Conservation (phyloP, 495 filamentous ascomycete genomes). For the Chlorociboria aeruginascens region DNA sequence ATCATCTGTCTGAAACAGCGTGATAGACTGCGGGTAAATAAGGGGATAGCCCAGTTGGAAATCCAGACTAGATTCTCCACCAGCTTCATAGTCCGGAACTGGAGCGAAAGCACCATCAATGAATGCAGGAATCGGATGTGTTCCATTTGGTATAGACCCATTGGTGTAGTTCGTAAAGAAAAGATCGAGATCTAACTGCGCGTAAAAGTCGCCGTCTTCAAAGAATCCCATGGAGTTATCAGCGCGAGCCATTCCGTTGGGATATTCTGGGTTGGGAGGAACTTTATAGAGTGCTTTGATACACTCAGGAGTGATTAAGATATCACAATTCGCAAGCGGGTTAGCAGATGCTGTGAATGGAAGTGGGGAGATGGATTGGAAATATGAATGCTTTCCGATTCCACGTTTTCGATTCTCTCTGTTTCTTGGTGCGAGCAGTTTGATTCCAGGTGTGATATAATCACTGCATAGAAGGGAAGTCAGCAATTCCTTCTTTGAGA, state of each 20-base stretch:
- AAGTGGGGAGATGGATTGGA: background rate
- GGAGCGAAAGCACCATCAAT: conserved; percentile 11
- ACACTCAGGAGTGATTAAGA: conserved; percentile 7
- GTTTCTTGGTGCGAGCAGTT: conserved; percentile 9
- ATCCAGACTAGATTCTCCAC: conserved; percentile 13
- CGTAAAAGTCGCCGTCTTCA: conserved; percentile 23
- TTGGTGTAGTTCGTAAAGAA: conserved; percentile 43
- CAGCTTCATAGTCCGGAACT: background rate
- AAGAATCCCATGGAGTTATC: conserved; percentile 24
- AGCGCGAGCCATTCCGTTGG: conserved; percentile 6
- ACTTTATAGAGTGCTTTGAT: conserved; percentile 18
- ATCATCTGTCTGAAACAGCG: conserved; percentile 11
- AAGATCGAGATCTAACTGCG: conserved; percentile 42
- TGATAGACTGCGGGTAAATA: conserved; percentile 12
- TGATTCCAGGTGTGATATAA: conserved; percentile 16
- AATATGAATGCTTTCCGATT: background rate
- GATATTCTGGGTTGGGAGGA: conserved; percentile 5
- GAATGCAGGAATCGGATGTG: conserved; percentile 9
- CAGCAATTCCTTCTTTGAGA: no score
- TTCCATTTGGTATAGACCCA: conserved; percentile 20
- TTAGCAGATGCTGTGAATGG: background rate
- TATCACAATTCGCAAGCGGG: conserved; percentile 7
- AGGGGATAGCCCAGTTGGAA: conserved; percentile 10
- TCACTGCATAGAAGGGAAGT: no score
- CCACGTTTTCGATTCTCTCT: background rate